Evolutionary conservation across 495 filamentous ascomycete genomes (phyloP), one percentile per base, ranked within the genome.

Genomic region (Penicillium malachiteum): DNA sequence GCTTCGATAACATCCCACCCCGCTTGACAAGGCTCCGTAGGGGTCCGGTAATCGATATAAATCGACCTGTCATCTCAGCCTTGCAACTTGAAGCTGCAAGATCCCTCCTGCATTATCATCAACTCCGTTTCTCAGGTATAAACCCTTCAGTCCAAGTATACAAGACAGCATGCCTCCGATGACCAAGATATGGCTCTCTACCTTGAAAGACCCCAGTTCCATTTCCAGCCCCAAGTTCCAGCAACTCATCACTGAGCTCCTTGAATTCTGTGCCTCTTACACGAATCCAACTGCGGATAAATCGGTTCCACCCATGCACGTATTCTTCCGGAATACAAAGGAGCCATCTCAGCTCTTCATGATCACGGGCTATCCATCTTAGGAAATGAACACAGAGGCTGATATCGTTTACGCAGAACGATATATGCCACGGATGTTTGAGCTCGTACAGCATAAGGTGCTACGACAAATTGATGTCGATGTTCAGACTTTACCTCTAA

Each of bases 151-250:
- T 26, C 21, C 21, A 26, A 26, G 21, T 26, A 26, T 26, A 26
- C 34, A 9, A 2, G 9, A 17, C 44, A 47, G 32, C 1, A 52
- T 52, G 50, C 50, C 50, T 43, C 52, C 57, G 26, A 55, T 60
- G 14, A 55, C 48, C n/a, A 60, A 60, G 30, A 13, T 60, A 45
- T 60, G 57, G 57, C 57, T 47, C 10, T 52, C 49, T 38, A 41
- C 37, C 10, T 43, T 61, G n/a, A 61, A 56, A 38, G 48, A 56
- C 16, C 7, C 38, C 0, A 7, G 48, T 4, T 44, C 43, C 9
- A 41, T 48, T 2, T 8, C 30, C 11, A 26, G 49, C 2, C 43
- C 58, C 18, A 42, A 49, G 8, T 54, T 61, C 17, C 34, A 31
- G 9, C n/a, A 44, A 7, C 38, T 54, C 7, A 31, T 61, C 3